Evolutionary conservation across 345 rosid genomes (phyloP).

Genomic region (Salix udensis): DNA sequence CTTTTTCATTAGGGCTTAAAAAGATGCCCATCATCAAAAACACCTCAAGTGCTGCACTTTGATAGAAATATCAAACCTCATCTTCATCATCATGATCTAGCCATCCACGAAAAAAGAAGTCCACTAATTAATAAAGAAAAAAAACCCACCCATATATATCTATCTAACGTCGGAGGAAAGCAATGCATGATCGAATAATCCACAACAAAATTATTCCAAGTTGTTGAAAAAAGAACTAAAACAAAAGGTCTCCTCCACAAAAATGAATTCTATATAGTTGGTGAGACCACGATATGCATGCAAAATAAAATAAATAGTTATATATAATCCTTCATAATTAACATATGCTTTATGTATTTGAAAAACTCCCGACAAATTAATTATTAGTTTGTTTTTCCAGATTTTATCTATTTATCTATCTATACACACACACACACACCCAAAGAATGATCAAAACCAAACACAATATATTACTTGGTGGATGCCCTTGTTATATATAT

Average conservation of each 20-base stretch:
- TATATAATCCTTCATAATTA: background rate
- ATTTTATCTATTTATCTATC: background rate
- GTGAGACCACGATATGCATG: constrained; percentile 33
- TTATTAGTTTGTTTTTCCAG: background rate
- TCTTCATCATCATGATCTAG: constrained; percentile 23
- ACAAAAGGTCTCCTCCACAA: constrained; percentile 13
- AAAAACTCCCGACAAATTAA: background rate
- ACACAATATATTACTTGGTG: background rate
- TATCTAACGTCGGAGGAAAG: constrained; percentile 81
- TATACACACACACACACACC: background rate
- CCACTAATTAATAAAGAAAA: background rate
- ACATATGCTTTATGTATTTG: too few species aligned
- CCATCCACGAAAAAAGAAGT: background rate
- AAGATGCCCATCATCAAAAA: constrained; percentile 17
- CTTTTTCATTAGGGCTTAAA: constrained; percentile 8
- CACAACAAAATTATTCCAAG: constrained; percentile 62
- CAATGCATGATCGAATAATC: constrained; percentile 84
- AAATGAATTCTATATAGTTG: constrained; percentile 19
- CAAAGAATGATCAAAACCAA: background rate
- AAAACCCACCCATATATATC: constrained; percentile 12
- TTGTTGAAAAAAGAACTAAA: constrained; percentile 33
- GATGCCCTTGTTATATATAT: background rate
- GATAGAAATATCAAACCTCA: constrained; percentile 30
- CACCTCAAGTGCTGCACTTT: constrained; percentile 52
- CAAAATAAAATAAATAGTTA: constrained; percentile 11